Evolutionary conservation across 352 stramenopile genomes (phyloP).

Genomic region (Phytopythium mirpurense): DNA sequence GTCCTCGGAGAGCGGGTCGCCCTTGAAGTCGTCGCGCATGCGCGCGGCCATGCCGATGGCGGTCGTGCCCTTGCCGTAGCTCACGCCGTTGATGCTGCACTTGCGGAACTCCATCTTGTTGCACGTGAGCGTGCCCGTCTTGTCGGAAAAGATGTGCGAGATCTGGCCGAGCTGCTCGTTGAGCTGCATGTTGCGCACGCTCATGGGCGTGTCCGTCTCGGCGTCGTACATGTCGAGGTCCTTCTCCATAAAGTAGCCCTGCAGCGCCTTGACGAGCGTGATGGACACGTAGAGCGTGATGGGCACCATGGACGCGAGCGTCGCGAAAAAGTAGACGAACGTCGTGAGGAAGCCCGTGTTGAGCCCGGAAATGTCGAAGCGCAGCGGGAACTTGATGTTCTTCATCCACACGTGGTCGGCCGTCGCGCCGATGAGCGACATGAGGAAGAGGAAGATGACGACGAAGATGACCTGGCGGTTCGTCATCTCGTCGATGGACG

Average conservation of each 20-base stretch:
- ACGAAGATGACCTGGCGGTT: constrained; percentile 84
- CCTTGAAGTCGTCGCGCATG: constrained; percentile 61
- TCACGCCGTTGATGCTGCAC: constrained; percentile 73
- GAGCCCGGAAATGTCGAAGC: constrained; percentile 28
- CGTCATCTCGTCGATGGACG: constrained; percentile 82
- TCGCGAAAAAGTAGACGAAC: constrained; percentile 86
- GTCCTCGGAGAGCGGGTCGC: constrained; percentile 27
- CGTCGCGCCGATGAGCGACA: constrained; percentile 68
- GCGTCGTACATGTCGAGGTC: constrained; percentile 86
- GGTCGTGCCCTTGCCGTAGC: constrained; percentile 82
- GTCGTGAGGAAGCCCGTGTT: constrained; percentile 42
- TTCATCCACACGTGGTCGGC: constrained; percentile 54
- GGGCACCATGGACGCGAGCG: constrained; percentile 77
- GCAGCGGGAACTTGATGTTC: constrained; percentile 23
- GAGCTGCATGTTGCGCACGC: constrained; percentile 82
- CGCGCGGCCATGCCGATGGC: constrained; percentile 70
- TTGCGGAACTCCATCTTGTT: constrained; percentile 91
- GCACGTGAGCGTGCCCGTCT: constrained; percentile 84
- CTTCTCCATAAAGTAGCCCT: constrained; percentile 82
- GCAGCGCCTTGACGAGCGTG: constrained; percentile 87
- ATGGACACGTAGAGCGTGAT: constrained; percentile 89
- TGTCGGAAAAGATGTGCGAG: constrained; percentile 97
- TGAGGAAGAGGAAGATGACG: constrained; percentile 59
- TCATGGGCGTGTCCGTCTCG: constrained; percentile 60
- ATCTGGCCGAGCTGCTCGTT: constrained; percentile 90